Evolutionary conservation across 1,284 basidiomycete species (phyloP).

Genomic region (Ganoderma resinaceum): DNA sequence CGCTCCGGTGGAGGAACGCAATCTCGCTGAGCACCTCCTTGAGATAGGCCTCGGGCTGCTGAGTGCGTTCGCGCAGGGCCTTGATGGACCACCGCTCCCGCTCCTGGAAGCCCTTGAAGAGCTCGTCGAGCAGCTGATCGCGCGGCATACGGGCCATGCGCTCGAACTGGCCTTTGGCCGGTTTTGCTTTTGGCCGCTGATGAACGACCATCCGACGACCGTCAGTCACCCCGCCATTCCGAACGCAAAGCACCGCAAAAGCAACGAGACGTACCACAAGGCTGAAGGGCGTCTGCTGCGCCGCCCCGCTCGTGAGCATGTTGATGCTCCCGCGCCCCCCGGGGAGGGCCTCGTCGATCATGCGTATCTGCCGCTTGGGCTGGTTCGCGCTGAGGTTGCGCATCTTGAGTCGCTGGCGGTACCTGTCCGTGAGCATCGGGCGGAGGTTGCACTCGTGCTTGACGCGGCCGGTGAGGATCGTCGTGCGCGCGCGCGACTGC

Average conservation of each 20-base stretch:
- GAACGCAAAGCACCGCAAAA: background rate
- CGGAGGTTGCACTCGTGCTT: slow-evolving; percentile 78
- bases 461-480: slow-evolving; percentile 75
- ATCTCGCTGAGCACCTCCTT: slow-evolving; percentile 88
- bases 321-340: slow-evolving; percentile 75
- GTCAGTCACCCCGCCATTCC: background rate
- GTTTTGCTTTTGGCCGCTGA: slow-evolving; percentile 66
- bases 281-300: slow-evolving; percentile 52
- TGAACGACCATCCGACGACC: background rate
- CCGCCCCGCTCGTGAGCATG: slow-evolving; percentile 52
- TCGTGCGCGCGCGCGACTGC: slow-evolving; percentile 65
- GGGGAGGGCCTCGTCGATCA: slow-evolving; percentile 60
- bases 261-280: slow-evolving; percentile 55
- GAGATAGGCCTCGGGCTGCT: slow-evolving; percentile 93
- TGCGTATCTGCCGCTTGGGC: slow-evolving; percentile 62
- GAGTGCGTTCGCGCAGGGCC: slow-evolving; percentile 78
- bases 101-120: slow-evolving; percentile 84
- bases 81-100: slow-evolving; percentile 87
- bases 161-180: slow-evolving; percentile 76
- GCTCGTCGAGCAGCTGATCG: slow-evolving; percentile 87
- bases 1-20: slow-evolving; percentile 82
- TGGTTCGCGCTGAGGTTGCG: slow-evolving; percentile 67
- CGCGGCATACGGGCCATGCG: slow-evolving; percentile 91
- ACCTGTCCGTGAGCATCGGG: slow-evolving; percentile 67
- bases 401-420: slow-evolving; percentile 70